Percentiles rank a stretch among this genome's conserved stretches.
phyloP scores from a whole-genome alignment of 2,329 filamentous ascomycete genomes.

The Colletotrichum musae region DNA sequence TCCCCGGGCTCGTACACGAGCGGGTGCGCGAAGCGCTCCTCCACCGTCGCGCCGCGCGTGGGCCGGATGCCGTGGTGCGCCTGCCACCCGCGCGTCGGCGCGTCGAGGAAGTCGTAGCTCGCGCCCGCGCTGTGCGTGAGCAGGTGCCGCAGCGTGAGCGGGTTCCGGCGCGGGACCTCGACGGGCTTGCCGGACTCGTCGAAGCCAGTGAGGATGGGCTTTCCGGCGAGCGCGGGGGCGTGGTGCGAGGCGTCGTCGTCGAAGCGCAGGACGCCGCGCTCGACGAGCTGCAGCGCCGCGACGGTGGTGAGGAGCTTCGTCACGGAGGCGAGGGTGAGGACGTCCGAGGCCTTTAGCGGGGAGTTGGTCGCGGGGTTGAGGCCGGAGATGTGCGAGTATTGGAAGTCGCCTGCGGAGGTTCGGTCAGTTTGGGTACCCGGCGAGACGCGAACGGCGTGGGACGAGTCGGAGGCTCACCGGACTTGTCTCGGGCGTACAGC shows the following conservation, averaged over 20 bases:
- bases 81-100: conserved; percentile 48
- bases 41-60: conserved; percentile 52
- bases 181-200: conserved; percentile 55
- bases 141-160: conserved; percentile 66
- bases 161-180: conserved; percentile 49
- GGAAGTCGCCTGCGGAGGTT: conserved; percentile 13
- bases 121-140: conserved; percentile 67
- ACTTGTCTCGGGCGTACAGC: conserved; percentile 34
- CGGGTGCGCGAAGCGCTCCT: conserved; percentile 59
- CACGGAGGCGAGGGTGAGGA: conserved; percentile 54
- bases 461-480: conserved; percentile 16
- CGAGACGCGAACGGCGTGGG: too few species aligned
- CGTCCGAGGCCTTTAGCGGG: conserved; percentile 54
- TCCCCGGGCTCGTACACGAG: conserved; percentile 66
- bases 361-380: conserved; percentile 43
- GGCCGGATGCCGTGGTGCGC: conserved; percentile 44
- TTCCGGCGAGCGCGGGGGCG: conserved; percentile 62
- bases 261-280: conserved; percentile 63
- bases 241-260: conserved; percentile 60
- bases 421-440: not conserved
- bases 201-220: conserved; percentile 64
- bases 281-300: conserved; percentile 68
- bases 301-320: conserved; percentile 66
- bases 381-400: conserved; percentile 32
- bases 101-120: conserved; percentile 59